A percentile compares a stretch with the other conserved stretches of the same genome.
Conservation (phyloP, 805 yeast genomes). For the Henningerozyma blattae region DNA sequence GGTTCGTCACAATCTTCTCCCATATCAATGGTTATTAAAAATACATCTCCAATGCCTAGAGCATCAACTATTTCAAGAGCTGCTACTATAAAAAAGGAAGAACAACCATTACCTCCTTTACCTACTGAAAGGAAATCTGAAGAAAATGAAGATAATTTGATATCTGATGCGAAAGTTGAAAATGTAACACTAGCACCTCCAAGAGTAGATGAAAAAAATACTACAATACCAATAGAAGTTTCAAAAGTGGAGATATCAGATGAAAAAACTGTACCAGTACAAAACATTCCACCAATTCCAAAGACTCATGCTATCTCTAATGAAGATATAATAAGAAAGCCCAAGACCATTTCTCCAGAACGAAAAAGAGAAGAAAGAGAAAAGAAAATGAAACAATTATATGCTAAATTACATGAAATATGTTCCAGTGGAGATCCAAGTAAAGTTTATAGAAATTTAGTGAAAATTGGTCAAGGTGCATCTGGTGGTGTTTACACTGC, state of each 20-base stretch:
- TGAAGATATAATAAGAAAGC: constrained; percentile 12
- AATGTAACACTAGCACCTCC: neutral
- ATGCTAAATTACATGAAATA: constrained; percentile 53
- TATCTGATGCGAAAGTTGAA: neutral
- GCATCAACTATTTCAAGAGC: constrained; percentile 12
- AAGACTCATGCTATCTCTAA: constrained; percentile 18
- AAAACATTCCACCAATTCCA: constrained; percentile 23
- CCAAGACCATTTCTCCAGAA: constrained; percentile 24
- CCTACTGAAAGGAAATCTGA: constrained; percentile 3
- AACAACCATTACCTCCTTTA: constrained; percentile 18
- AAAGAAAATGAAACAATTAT: constrained; percentile 55
- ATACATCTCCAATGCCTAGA: constrained; percentile 4
- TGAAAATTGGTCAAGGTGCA: constrained; percentile 96
- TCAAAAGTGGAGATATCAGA: no score
- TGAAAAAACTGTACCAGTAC: constrained; percentile 1
- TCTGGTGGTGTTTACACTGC: constrained; percentile 96
- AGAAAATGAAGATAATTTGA: neutral
- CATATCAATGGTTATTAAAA: neutral
- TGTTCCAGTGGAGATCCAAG: constrained; percentile 84
- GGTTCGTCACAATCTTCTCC: constrained; percentile 4
- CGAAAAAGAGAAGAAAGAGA: constrained; percentile 72
- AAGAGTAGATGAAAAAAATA: neutral
- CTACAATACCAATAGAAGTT: neutral
- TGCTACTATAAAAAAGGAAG: constrained; percentile 11
- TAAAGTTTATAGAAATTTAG: constrained; percentile 49